Percentiles rank a stretch among this genome's conserved stretches.
phyloP scores from a whole-genome alignment of 1,284 basidiomycete genomes.

The Somion occarium region DNA sequence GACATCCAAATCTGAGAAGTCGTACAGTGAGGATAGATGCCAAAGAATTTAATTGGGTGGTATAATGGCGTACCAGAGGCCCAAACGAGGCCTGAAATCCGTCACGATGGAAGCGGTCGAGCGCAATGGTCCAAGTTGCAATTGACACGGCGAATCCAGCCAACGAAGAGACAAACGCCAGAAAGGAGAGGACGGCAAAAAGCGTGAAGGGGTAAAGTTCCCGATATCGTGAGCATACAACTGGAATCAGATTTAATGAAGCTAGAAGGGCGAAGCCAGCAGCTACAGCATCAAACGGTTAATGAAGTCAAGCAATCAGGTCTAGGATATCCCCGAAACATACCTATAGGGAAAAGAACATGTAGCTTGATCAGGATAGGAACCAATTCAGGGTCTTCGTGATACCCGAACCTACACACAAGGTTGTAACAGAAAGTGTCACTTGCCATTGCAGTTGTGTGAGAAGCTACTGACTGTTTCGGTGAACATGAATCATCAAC shows the following conservation, averaged over 20 bases:
- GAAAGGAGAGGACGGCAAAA: conserved; percentile 21
- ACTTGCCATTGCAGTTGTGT: background rate
- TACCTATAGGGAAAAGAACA: conserved; percentile 26
- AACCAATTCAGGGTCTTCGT: conserved; percentile 19
- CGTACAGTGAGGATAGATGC: background rate
- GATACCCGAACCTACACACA: conserved; percentile 22
- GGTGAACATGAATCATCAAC: conserved; percentile 16
- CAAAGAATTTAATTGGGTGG: background rate
- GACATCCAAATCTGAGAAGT: conserved; percentile 27
- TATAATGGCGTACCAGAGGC: conserved; percentile 20
- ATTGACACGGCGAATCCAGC: conserved; percentile 23
- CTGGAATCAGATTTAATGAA: conserved; percentile 19
- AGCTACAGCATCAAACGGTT: conserved; percentile 20
- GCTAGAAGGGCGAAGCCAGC: conserved; percentile 21
- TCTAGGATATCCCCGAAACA: no score
- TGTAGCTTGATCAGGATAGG: conserved; percentile 21
- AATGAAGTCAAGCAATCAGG: no score
- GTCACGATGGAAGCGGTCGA: conserved; percentile 17
- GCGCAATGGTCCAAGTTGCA: conserved; percentile 23
- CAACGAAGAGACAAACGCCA: conserved; percentile 21
- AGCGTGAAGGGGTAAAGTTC: conserved; percentile 20
- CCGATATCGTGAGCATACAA: conserved; percentile 18
- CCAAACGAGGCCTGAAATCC: conserved; percentile 23
- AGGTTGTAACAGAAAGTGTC: background rate
- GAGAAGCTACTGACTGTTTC: conserved; percentile 16